phyloP scores from a whole-genome alignment of 495 filamentous ascomycete species.

The Bacidia gigantensis region DNA sequence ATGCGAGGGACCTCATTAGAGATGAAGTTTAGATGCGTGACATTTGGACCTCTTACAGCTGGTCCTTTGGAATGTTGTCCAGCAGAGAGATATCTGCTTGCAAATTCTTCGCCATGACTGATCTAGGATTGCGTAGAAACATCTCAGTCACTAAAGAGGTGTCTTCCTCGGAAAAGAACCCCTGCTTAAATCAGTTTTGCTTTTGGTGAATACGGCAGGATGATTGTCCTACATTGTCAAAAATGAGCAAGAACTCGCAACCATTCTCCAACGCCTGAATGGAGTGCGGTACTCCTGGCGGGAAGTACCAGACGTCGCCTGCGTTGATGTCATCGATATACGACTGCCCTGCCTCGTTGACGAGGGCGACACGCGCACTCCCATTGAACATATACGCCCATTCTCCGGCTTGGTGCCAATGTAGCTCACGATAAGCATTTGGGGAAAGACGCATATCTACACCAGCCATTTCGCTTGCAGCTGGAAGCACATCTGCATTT shows the following conservation, averaged over 20 bases:
- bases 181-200: no score
- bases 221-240: conserved; percentile 28
- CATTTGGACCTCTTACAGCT: no score
- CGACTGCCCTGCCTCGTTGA: conserved; percentile 48
- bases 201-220: no score
- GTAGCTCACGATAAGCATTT: conserved; percentile 52
- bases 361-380: conserved; percentile 43
- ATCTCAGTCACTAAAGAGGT: no score
- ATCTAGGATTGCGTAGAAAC: no score
- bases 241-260: conserved; percentile 56
- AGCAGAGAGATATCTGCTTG: no score
- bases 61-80: no score
- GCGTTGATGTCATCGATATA: conserved; percentile 52
- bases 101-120: no score
- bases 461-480: conserved; percentile 54
- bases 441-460: conserved; percentile 65
- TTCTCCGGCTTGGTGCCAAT: conserved; percentile 59
- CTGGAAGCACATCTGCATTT: conserved; percentile 47
- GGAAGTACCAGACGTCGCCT: conserved; percentile 64
- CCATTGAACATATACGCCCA: conserved; percentile 57
- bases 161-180: no score
- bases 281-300: conserved; percentile 50
- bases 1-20: no score
- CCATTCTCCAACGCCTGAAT: conserved; percentile 53
- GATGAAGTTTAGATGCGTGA: no score